These are phyloP conservation scores for Erodium moschatum DNA, from an alignment of 441 rosid genomes.

Conservation along the genomic window DNA sequence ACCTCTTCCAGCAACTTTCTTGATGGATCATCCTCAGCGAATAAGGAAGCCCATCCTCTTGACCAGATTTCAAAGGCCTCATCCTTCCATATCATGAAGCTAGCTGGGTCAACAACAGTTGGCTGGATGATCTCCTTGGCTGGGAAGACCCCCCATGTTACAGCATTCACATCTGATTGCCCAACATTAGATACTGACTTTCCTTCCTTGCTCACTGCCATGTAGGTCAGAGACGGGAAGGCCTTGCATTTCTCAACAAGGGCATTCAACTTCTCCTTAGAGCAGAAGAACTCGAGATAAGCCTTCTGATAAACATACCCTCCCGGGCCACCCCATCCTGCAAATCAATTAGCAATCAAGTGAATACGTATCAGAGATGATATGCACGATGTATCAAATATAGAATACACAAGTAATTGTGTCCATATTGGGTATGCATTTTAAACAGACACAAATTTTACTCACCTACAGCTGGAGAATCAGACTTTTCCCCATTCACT, in stretches of 20 bases:
- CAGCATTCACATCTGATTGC: constrained; percentile 58
- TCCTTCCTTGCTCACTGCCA: constrained; percentile 61
- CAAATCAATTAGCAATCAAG: constrained; percentile 3
- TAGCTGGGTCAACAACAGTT: constrained; percentile 81
- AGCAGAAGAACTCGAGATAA: constrained; percentile 88
- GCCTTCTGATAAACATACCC: constrained; percentile 95
- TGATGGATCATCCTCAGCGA: constrained; percentile 63
- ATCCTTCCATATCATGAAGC: constrained; percentile 89
- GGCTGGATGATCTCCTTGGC: constrained; percentile 85
- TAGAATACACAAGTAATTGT: too few relatives aligned
- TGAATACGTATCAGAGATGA: too few relatives aligned
- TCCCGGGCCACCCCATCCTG: constrained; percentile 98
- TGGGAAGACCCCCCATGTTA: constrained; percentile 95
- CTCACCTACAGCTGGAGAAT: constrained; percentile 73
- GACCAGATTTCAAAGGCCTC: constrained; percentile 94
- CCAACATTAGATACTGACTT: constrained; percentile 47
- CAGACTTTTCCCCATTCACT: constrained; percentile 73
- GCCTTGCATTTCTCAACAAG: constrained; percentile 61
- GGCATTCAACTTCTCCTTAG: constrained; percentile 49
- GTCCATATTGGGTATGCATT: too few relatives aligned
- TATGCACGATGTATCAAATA: too few relatives aligned
- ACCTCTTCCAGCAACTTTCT: constrained; percentile 73
- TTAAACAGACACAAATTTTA: constrained; percentile 1
- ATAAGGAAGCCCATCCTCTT: constrained; percentile 68
- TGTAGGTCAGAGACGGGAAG: constrained; percentile 45